Conservation (phyloP, 2,329 filamentous ascomycete species). For the Alternaria alternata region DNA sequence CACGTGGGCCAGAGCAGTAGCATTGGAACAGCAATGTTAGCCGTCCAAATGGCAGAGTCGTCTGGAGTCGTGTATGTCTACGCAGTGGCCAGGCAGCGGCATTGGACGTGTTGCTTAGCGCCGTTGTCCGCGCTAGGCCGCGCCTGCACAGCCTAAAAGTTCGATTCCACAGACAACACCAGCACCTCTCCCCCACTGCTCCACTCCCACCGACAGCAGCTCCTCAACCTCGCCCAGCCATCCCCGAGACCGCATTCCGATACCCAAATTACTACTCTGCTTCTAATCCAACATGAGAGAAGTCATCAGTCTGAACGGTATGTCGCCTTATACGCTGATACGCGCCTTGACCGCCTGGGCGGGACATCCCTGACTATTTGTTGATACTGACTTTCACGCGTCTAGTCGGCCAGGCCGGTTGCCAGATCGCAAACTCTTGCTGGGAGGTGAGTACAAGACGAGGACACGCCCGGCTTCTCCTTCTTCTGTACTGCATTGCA, state of each 20-base stretch:
- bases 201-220: constrained; percentile 27
- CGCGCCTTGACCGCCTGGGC: constrained; percentile 54
- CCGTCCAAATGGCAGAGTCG: background rate
- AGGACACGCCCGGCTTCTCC: constrained; percentile 15
- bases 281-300: constrained; percentile 82
- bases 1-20: constrained; percentile 23
- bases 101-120: constrained; percentile 16
- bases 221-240: constrained; percentile 28
- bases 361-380: constrained; percentile 32
- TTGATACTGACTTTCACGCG: constrained; percentile 63
- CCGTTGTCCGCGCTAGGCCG: constrained; percentile 16
- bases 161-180: constrained; percentile 26
- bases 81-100: constrained; percentile 16
- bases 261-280: constrained; percentile 41
- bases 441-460: constrained; percentile 87
- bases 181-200: constrained; percentile 31
- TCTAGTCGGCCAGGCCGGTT: constrained; percentile 98
- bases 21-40: constrained; percentile 4
- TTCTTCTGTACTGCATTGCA: background rate
- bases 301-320: constrained; percentile 99
- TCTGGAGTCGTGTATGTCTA: background rate
- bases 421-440: constrained; percentile 99
- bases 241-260: constrained; percentile 36
- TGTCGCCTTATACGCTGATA: constrained; percentile 51
- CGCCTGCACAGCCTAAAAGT: constrained; percentile 20